Evolutionary conservation across 352 stramenopile species (phyloP).

Genomic region (Globisporangium recalcitrans): DNA sequence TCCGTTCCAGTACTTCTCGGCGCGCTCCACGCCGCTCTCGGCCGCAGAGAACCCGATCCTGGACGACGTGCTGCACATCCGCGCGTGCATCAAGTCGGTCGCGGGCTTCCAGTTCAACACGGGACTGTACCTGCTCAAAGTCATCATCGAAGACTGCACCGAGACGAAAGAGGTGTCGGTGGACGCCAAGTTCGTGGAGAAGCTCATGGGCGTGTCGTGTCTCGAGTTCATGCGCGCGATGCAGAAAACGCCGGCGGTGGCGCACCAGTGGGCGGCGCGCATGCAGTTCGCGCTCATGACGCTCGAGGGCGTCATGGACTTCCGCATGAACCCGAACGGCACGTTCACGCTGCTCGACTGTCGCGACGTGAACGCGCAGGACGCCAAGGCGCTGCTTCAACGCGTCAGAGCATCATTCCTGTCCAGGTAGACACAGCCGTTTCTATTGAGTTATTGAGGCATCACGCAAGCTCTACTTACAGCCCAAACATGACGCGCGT

Average conservation of each 20-base stretch:
- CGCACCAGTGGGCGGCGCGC: slow-evolving; percentile 52
- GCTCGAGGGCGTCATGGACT: slow-evolving; percentile 73
- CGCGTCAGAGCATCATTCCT: slow-evolving; percentile 25
- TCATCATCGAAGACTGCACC: slow-evolving; percentile 78
- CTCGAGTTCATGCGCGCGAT: slow-evolving; percentile 63
- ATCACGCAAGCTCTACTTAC: no score
- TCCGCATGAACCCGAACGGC: slow-evolving; percentile 25
- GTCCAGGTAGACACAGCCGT: neutral
- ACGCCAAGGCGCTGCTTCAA: slow-evolving; percentile 40
- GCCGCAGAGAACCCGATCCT: slow-evolving; percentile 10
- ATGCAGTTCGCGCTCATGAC: slow-evolving; percentile 84
- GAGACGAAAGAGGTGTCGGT: slow-evolving; percentile 43
- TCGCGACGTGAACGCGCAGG: slow-evolving; percentile 31
- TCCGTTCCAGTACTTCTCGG: slow-evolving; percentile 58
- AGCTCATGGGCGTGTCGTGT: slow-evolving; percentile 74
- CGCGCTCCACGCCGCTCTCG: slow-evolving; percentile 19
- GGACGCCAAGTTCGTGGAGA: slow-evolving; percentile 49
- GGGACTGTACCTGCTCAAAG: slow-evolving; percentile 60
- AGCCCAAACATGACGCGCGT: slow-evolving; percentile 14
- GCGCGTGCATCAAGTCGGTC: slow-evolving; percentile 78
- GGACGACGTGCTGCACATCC: slow-evolving; percentile 41
- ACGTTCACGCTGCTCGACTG: slow-evolving; percentile 49
- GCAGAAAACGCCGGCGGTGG: slow-evolving; percentile 49
- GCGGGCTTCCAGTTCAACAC: slow-evolving; percentile 77
- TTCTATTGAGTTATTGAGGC: slow-evolving; percentile 3